Percentiles rank a stretch among this genome's conserved stretches.
phyloP scores from a whole-genome alignment of 169 alveolate species.

The Cryptosporidium meleagridis region DNA sequence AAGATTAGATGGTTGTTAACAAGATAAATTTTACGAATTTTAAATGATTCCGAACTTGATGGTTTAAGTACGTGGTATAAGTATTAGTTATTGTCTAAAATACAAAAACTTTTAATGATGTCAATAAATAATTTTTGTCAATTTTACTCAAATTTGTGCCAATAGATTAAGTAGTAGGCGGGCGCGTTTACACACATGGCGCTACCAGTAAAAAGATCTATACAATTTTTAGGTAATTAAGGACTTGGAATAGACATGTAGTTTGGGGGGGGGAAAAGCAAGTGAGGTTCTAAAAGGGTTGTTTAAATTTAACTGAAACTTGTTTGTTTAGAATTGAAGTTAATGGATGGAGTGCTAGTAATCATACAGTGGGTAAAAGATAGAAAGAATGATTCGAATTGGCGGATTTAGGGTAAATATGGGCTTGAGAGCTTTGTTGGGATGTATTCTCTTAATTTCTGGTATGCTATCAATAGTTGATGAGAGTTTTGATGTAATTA shows the following conservation, averaged over 20 bases:
- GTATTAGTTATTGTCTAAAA: too few species aligned
- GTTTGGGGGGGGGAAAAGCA: background rate
- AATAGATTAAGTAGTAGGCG: background rate
- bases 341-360: background rate
- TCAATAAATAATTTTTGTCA: too few species aligned
- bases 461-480: background rate
- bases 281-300: background rate
- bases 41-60: background rate
- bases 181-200: background rate
- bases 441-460: background rate
- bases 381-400: background rate
- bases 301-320: background rate
- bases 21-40: too few species aligned
- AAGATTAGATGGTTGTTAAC: too few species aligned
- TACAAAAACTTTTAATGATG: too few species aligned
- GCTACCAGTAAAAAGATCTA: conserved; percentile 29
- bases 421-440: background rate
- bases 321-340: background rate
- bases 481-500: background rate
- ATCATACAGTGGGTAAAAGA: background rate
- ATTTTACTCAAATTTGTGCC: too few species aligned
- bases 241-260: conserved; percentile 6
- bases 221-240: background rate
- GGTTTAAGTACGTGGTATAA: too few species aligned
- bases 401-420: background rate